Base-by-base conservation (phyloP, 1,284 basidiomycete species). In the Fomitopsis schrenkii region DNA sequence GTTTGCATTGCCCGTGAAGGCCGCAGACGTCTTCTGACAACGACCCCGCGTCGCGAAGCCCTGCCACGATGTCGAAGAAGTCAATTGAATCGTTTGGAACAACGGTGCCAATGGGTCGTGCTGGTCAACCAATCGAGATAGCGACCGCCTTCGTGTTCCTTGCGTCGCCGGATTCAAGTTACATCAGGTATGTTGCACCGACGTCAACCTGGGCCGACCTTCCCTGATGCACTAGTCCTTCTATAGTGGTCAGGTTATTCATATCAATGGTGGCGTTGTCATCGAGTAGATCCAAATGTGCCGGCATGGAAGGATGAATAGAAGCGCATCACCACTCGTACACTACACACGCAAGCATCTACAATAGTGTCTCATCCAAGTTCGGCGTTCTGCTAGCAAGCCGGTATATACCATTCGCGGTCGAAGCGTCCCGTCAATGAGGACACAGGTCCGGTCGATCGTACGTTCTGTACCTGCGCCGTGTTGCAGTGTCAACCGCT, bases 81-180 rank as follows among this genome's bases (percentile, higher is more conserved):
- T 75, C 75, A 0, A 76, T 81, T 58, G 75, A 81, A 66, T 68
- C 68, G 7, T 82, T 83, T 60, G 79, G 80, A 3, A 72, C 72
- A 4, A 73, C 64, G 55, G 77, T 77, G 4, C 76, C 81, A 2
- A 82, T 83, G 68, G 81, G 79, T 5, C 76, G 83, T 40, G 76
- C 81, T 4, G 83, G 83, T 22, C 83, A 85, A 68, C 84, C 83
- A 4, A 73, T 84, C 55, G 83, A 86, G 68, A 72, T 82, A 38
- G 84, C 83, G 7, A 83, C 82, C 1, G 78, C 76, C 35, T 81
- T 80, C 63, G 81, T 85, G 26, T 85, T 81, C 74, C 75, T 85
- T 42, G 79, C 80, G 14, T 80, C 78, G 45, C 74, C 76, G 7
- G 82, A 84, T 65, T 81, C 79, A 5, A 80, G 79, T 45, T 84